phyloP scores from a whole-genome alignment of 73 alveolate genomes.

The Tetrahymena malaccensis region DNA sequence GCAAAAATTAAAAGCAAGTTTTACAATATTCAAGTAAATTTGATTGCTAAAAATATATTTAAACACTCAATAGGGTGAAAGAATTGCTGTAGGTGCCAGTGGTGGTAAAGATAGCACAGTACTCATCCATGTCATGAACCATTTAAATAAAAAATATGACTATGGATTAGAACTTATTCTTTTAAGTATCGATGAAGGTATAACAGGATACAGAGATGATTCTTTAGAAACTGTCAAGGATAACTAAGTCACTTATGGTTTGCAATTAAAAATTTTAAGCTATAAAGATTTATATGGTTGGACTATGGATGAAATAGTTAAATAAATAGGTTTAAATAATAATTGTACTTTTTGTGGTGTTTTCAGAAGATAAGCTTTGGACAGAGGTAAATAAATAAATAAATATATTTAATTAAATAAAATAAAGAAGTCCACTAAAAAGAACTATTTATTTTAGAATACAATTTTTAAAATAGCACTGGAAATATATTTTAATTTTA shows the following conservation, averaged over 20 bases:
- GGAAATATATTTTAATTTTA: not conserved
- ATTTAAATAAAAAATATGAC: slow-evolving; percentile 80
- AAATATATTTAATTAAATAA: not conserved
- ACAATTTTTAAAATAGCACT: not conserved
- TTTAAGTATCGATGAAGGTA: slow-evolving; percentile 96
- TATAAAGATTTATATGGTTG: slow-evolving; percentile 88
- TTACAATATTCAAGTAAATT: not conserved
- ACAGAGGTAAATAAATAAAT: slow-evolving; percentile 47
- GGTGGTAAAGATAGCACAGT: slow-evolving; percentile 98
- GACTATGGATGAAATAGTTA: slow-evolving; percentile 98
- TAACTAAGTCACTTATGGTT: slow-evolving; percentile 69
- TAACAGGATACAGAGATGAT: slow-evolving; percentile 96
- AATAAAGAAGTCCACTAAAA: not conserved
- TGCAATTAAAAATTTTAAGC: slow-evolving; percentile 77
- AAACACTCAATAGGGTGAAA: slow-evolving; percentile 48
- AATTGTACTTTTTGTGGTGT: slow-evolving; percentile 97
- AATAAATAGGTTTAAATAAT: slow-evolving; percentile 75
- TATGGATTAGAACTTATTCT: slow-evolving; percentile 84
- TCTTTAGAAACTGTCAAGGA: slow-evolving; percentile 88
- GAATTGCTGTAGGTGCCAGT: slow-evolving; percentile 83
- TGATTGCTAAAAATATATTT: not conserved
- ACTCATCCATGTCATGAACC: slow-evolving; percentile 85
- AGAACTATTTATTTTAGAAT: not conserved
- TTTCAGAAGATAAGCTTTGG: slow-evolving; percentile 96
- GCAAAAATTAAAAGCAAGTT: too few relatives aligned